These are phyloP conservation scores for Pseudogymnoascus sp. DNA, from an alignment of 2,329 filamentous ascomycete genomes.

Conservation along the genomic window DNA sequence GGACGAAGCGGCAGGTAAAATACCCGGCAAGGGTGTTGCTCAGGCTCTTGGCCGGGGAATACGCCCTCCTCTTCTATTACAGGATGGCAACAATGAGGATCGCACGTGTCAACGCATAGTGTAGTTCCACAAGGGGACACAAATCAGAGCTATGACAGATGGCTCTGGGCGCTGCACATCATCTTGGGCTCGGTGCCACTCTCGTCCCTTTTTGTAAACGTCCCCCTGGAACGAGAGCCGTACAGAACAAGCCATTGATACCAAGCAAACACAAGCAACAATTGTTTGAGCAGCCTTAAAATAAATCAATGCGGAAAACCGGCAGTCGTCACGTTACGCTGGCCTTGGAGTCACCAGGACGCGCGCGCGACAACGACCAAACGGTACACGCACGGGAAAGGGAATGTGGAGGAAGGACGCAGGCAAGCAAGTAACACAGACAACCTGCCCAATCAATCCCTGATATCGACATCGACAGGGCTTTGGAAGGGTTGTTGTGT, in stretches of 20 bases:
- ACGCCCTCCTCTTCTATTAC: neutral
- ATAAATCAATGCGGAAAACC: constrained; percentile 4
- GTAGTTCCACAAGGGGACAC: neutral
- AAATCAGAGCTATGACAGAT: constrained; percentile 8
- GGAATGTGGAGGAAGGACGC: neutral
- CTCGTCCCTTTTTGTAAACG: neutral
- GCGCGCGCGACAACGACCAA: constrained; percentile 6
- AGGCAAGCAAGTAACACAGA: constrained; percentile 5
- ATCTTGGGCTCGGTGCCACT: neutral
- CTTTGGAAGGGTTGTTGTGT: neutral
- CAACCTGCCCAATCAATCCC: neutral
- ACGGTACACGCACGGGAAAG: neutral
- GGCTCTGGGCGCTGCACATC: constrained; percentile 1
- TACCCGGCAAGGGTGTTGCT: constrained; percentile 1
- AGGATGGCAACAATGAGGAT: constrained; percentile 2
- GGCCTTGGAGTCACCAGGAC: neutral
- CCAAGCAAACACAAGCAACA: neutral
- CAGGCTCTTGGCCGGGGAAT: neutral
- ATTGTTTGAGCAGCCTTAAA: neutral
- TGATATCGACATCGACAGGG: neutral
- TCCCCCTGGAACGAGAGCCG: neutral
- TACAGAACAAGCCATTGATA: neutral
- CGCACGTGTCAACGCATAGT: neutral
- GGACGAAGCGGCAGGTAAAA: neutral
- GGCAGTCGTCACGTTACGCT: neutral